These are phyloP conservation scores for Leccinum sublutescens DNA, from an alignment of 768 basidiomycete species.

Conservation along the genomic window DNA sequence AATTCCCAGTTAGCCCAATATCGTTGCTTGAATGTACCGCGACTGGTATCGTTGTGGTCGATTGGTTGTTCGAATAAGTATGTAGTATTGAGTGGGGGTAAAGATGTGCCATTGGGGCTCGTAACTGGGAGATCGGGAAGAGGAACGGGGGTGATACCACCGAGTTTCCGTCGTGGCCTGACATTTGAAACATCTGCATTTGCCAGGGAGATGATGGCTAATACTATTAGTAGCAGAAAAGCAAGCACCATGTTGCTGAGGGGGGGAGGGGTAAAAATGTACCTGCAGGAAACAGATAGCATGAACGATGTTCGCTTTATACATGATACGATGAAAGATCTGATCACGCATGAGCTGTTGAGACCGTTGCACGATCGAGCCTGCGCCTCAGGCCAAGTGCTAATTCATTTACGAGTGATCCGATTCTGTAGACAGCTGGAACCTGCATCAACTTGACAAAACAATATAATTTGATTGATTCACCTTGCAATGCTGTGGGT, in stretches of 20 bases:
- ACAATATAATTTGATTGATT: neutral
- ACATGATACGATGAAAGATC: neutral
- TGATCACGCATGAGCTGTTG: neutral
- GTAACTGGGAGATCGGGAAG: conserved; percentile 8
- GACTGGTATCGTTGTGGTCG: conserved; percentile 52
- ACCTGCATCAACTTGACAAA: neutral
- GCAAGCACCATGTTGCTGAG: conserved; percentile 12
- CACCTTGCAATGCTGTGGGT: neutral
- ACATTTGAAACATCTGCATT: conserved; percentile 21
- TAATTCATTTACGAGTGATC: neutral
- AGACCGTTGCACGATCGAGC: neutral
- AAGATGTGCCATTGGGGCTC: conserved; percentile 23
- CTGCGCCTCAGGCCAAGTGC: neutral
- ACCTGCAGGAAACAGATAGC: neutral
- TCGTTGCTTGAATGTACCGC: conserved; percentile 76
- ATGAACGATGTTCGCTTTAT: neutral
- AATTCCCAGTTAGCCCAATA: conserved; percentile 71
- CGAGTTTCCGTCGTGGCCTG: conserved; percentile 20
- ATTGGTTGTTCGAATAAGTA: conserved; percentile 34
- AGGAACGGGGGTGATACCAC: conserved; percentile 13
- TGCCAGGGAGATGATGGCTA: conserved; percentile 12
- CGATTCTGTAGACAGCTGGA: neutral
- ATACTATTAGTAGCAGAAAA: conserved; percentile 4
- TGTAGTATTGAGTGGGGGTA: conserved; percentile 27
- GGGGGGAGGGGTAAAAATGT: neutral